Conservation (phyloP, 2,329 filamentous ascomycete genomes). For the Ploettnerulaceae sp. region DNA sequence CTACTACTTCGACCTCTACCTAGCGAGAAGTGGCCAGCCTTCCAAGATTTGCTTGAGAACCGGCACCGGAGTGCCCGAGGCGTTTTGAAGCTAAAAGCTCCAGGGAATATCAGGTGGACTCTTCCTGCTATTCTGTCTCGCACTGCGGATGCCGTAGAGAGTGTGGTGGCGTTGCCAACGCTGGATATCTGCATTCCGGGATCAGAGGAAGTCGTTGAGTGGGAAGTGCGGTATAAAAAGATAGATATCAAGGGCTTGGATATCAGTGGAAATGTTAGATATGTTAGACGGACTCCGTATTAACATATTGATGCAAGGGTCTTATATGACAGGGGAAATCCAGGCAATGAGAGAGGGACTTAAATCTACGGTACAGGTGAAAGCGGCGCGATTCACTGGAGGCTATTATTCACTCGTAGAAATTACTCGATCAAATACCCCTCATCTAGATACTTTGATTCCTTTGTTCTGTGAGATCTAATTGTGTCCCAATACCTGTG, state of each 20-base stretch:
- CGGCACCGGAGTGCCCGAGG: neutral
- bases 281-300: too few relatives aligned
- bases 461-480: neutral
- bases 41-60: conserved; percentile 11
- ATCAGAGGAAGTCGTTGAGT: conserved; percentile 8
- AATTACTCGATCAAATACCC: too few relatives aligned
- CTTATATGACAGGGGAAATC: too few relatives aligned
- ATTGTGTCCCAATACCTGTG: neutral
- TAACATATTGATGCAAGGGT: too few relatives aligned
- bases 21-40: conserved; percentile 15
- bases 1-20: conserved; percentile 22
- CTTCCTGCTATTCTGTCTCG: conserved; percentile 26
- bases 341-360: too few relatives aligned
- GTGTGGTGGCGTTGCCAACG: conserved; percentile 27
- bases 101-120: conserved; percentile 27
- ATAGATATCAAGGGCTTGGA: conserved; percentile 17
- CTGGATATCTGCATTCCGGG: conserved; percentile 16
- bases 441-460: neutral
- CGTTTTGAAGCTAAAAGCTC: conserved; percentile 18
- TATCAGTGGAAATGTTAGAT: neutral
- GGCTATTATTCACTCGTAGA: neutral
- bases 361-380: too few relatives aligned
- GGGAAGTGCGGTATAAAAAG: conserved; percentile 30
- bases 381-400: neutral
- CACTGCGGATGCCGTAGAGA: conserved; percentile 12